phyloP scores from a whole-genome alignment of 441 rosid species.

The Erysimum pusillum region DNA sequence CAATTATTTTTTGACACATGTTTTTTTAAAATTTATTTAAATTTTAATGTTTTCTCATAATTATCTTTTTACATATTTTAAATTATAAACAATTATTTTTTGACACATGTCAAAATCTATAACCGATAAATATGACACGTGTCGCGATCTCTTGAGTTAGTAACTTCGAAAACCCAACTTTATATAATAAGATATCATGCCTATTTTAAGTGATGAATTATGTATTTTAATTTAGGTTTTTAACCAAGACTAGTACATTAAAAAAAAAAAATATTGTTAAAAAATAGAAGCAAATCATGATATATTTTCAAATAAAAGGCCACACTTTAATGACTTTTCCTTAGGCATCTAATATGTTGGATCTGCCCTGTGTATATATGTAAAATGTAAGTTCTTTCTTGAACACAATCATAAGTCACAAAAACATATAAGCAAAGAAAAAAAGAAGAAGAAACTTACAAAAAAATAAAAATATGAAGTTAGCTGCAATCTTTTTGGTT shows the following conservation, averaged over 20 bases:
- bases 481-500: constrained; percentile 40
- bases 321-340: not conserved
- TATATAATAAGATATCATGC: too few relatives aligned
- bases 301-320: not conserved
- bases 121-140: too few relatives aligned
- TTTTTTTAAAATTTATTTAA: too few relatives aligned
- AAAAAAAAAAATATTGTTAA: not conserved
- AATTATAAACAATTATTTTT: too few relatives aligned
- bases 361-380: not conserved
- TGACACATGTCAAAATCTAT: too few relatives aligned
- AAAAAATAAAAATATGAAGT: constrained; percentile 26
- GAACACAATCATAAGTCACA: constrained; percentile 14
- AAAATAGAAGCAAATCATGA: not conserved
- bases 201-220: not conserved
- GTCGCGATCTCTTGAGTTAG: too few relatives aligned
- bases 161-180: too few relatives aligned
- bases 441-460: not conserved
- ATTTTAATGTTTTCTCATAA: too few relatives aligned
- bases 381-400: not conserved
- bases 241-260: not conserved
- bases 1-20: too few relatives aligned
- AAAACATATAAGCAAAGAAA: not conserved
- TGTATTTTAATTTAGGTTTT: not conserved
- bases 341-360: not conserved
- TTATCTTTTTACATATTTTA: too few relatives aligned